These are phyloP conservation scores for Atkinsonella texensis DNA, from an alignment of 2,329 filamentous ascomycete species.

Conservation along the genomic window DNA sequence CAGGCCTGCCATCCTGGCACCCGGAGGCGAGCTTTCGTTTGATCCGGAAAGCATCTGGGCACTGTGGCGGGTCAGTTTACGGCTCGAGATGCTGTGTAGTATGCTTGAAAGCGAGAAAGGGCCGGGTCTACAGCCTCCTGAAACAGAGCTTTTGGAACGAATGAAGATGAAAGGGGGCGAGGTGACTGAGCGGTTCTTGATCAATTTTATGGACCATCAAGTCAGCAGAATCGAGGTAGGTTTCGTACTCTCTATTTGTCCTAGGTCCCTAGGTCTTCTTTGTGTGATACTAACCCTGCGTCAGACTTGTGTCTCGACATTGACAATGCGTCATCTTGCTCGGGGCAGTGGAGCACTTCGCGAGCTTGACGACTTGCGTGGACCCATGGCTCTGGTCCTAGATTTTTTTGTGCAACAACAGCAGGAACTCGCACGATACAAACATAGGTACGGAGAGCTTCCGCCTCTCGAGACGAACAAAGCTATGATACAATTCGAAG, in stretches of 20 bases:
- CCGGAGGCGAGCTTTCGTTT: constrained; percentile 57
- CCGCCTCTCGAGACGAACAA: constrained; percentile 6
- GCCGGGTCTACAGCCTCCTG: constrained; percentile 59
- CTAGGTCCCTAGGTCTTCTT: not conserved
- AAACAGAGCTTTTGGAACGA: constrained; percentile 68
- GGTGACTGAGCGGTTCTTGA: constrained; percentile 74
- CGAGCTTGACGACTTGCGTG: constrained; percentile 59
- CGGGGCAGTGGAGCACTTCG: constrained; percentile 51
- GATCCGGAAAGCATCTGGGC: constrained; percentile 80
- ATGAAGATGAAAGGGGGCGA: constrained; percentile 60
- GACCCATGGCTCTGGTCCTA: constrained; percentile 65
- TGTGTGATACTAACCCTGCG: not conserved
- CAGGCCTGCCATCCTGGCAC: constrained; percentile 49
- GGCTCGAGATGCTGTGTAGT: constrained; percentile 88
- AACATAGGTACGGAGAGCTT: constrained; percentile 37
- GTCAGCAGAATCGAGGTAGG: constrained; percentile 86
- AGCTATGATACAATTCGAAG: constrained; percentile 10
- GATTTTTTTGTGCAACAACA: constrained; percentile 48
- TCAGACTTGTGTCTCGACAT: constrained; percentile 69
- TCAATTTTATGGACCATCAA: constrained; percentile 89
- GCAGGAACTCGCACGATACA: constrained; percentile 51
- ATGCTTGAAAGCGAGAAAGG: constrained; percentile 61
- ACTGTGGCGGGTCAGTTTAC: constrained; percentile 77
- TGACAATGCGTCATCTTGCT: constrained; percentile 68
- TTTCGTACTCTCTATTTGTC: not conserved